Evolutionary conservation across 1,284 basidiomycete species (phyloP), one percentile per base, ranked within the genome.

Genomic region (Melampsora americana): DNA sequence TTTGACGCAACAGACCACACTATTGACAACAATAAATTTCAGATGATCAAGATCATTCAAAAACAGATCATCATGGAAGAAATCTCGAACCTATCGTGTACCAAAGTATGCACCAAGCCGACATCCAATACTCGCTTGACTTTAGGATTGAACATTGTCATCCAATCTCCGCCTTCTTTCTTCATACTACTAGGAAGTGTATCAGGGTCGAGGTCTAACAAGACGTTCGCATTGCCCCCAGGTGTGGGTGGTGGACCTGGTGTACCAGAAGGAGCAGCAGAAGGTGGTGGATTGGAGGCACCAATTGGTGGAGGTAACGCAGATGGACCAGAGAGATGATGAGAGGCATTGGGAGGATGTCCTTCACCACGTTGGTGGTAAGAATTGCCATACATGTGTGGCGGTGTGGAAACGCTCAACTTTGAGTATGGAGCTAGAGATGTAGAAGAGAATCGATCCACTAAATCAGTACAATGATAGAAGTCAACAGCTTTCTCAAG

Each of bases 131-230:
- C 87, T 66, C 90, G 86, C 84, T 93, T 92, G 28, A 86, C 88
- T 80, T 91, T 90, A 18, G 92, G 90, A 82, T 93, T 96, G 86
- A 93, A 97, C 69, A 96, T 88, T 23, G 92, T 93, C 81, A 95
- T 91, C 95, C 95, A 99, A 83, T 98, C 96, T 48, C 86, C 85
- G 0, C 93, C 95, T 82, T 94, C 91, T 83, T 91, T 92, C 80
- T 87, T 87, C 71, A 86, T 81, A 65, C 86, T 86, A 65, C 84
- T 82, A 26, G 86, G 84, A 23, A 87, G 84, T 59, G 84, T 84
- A 2, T 86, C 85, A 9, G 85, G 85, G 76, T 86, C 85, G 30
- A 86, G 82, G 74, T 86, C 84, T 68, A 83, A 83, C 0, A 85
- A 78, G 35, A 85, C 80, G 5, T 81, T 77, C 12, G 72, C 16